Conservation (phyloP, 441 rosid genomes). For the Eutrema salsugineum region DNA sequence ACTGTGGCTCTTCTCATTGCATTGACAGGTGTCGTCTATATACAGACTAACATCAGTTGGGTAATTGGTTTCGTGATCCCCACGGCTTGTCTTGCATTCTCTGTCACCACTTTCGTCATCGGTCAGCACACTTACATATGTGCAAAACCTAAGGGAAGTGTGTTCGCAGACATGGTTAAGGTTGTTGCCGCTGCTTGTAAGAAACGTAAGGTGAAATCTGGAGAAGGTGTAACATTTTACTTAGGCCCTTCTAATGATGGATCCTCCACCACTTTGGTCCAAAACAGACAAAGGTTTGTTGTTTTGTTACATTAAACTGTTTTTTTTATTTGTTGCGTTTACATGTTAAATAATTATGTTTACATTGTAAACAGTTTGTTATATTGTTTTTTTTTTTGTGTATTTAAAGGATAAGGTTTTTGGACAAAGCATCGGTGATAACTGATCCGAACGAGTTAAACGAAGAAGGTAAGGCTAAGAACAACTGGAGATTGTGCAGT, state of each 20-base stretch:
- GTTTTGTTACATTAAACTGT: background rate
- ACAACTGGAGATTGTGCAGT: slow-evolving; percentile 41
- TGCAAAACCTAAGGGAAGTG: slow-evolving; percentile 41
- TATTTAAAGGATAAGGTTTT: slow-evolving; percentile 28
- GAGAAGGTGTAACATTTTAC: slow-evolving; percentile 14
- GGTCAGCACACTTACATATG: slow-evolving; percentile 36
- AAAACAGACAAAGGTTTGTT: slow-evolving; percentile 13
- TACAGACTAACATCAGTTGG: slow-evolving; percentile 52
- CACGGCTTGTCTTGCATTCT: slow-evolving; percentile 37
- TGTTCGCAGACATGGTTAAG: slow-evolving; percentile 36
- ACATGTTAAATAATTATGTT: background rate
- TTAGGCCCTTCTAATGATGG: slow-evolving; percentile 25
- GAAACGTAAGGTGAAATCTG: slow-evolving; percentile 24
- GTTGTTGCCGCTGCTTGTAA: slow-evolving; percentile 37
- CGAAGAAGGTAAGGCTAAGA: slow-evolving; percentile 26
- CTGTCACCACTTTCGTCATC: slow-evolving; percentile 33
- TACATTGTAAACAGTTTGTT: background rate
- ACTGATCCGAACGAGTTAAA: slow-evolving; percentile 33
- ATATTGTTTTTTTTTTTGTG: background rate
- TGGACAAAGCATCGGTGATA: slow-evolving; percentile 41
- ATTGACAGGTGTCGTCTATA: slow-evolving; percentile 43
- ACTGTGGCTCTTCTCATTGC: slow-evolving; percentile 42
- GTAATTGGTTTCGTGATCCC: slow-evolving; percentile 45
- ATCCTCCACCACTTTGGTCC: slow-evolving; percentile 23
- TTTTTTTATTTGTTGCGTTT: background rate